These are phyloP conservation scores for Blakeslea trispora DNA, from an alignment of 371 early-diverging fungal species.

Conservation along the genomic window DNA sequence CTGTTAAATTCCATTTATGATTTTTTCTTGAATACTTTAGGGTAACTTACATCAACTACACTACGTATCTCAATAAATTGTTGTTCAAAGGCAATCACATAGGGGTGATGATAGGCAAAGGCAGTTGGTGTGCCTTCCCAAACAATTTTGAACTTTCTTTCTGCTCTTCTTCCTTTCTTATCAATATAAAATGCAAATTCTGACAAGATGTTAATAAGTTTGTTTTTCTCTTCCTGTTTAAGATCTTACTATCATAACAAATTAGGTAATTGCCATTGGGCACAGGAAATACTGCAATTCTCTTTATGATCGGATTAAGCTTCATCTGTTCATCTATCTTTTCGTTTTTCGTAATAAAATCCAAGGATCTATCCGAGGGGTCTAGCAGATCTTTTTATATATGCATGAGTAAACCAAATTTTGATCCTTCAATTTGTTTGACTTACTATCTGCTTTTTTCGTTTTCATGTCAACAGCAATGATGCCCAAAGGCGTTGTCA, in stretches of 20 bases:
- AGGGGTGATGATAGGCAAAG: constrained; percentile 38
- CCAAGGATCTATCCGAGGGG: constrained; percentile 32
- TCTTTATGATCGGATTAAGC: constrained; percentile 25
- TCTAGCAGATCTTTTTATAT: constrained; percentile 36
- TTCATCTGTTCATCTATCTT: constrained; percentile 25
- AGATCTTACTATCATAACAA: constrained; percentile 43
- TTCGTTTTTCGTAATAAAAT: constrained; percentile 37
- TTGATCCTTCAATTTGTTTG: neutral
- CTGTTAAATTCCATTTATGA: too few relatives aligned
- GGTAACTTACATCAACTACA: constrained; percentile 18
- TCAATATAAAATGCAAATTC: constrained; percentile 45
- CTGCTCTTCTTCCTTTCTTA: constrained; percentile 38
- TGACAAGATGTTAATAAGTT: neutral
- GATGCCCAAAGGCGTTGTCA: constrained; percentile 40
- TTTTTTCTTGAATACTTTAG: neutral
- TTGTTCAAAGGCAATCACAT: constrained; percentile 41
- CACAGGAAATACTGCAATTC: constrained; percentile 33
- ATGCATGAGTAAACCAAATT: too few relatives aligned
- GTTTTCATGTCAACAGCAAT: constrained; percentile 40
- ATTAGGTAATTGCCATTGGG: constrained; percentile 35
- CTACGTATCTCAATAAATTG: constrained; percentile 38
- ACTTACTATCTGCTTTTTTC: constrained; percentile 31
- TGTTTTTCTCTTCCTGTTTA: neutral
- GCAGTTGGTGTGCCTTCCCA: constrained; percentile 42
- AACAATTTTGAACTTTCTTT: constrained; percentile 31